Conservation (phyloP, 768 basidiomycete species). For the Suillus cothurnatus region DNA sequence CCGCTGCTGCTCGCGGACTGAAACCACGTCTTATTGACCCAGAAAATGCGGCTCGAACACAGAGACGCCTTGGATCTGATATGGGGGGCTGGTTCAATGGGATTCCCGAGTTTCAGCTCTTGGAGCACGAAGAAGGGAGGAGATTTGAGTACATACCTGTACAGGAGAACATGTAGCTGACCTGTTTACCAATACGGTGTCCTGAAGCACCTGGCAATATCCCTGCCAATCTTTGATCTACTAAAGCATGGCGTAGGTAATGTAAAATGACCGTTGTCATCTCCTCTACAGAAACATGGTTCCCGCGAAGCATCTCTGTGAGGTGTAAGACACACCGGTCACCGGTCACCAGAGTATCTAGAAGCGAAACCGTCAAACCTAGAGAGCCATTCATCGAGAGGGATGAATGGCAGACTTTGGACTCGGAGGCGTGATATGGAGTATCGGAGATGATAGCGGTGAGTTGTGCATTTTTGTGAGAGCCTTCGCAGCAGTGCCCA, state of each 20-base stretch:
- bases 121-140: slow-evolving; percentile 39
- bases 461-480: slow-evolving; percentile 17
- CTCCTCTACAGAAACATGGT: not conserved
- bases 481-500: slow-evolving; percentile 18
- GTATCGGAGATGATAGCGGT: slow-evolving; percentile 6
- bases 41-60: slow-evolving; percentile 31
- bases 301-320: not conserved
- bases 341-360: not conserved
- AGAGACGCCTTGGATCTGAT: slow-evolving; percentile 27
- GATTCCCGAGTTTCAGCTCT: slow-evolving; percentile 37
- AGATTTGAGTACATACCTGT: slow-evolving; percentile 11
- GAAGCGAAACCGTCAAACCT: not conserved
- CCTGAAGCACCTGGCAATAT: not conserved
- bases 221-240: not conserved
- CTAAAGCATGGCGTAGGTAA: not conserved
- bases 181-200: not conserved
- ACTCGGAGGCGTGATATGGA: slow-evolving; percentile 16
- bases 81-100: slow-evolving; percentile 42
- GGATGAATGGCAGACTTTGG: slow-evolving; percentile 16
- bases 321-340: not conserved
- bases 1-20: slow-evolving; percentile 23
- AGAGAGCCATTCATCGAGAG: slow-evolving; percentile 17
- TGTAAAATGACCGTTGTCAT: no score
- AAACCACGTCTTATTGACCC: slow-evolving; percentile 8
- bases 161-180: not conserved